Conservation (phyloP, 768 basidiomycete genomes). For the Pisolithus sp. region DNA sequence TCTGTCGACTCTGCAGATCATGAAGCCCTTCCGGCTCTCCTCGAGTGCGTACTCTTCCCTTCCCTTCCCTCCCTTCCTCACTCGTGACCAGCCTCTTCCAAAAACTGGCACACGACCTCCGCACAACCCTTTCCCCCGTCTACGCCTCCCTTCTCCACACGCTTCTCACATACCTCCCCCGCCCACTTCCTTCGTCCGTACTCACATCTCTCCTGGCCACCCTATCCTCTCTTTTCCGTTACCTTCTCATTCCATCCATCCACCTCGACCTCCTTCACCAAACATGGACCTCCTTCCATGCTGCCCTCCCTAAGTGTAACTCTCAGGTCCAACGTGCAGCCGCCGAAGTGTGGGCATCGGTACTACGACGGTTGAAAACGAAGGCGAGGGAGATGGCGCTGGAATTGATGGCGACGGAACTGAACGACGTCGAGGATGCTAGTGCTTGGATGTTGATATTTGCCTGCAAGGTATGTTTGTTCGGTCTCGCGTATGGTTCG, state of each 20-base stretch:
- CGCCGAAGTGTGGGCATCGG: conserved; percentile 83
- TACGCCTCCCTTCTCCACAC: conserved; percentile 50
- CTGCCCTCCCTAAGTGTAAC: conserved; percentile 50
- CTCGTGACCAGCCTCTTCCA: conserved; percentile 54
- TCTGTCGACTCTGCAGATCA: conserved; percentile 57
- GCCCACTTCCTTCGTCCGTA: conserved; percentile 51
- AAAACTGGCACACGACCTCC: conserved; percentile 73
- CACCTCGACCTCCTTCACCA: conserved; percentile 44
- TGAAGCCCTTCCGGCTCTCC: conserved; percentile 64
- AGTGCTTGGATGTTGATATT: conserved; percentile 70
- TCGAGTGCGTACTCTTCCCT: conserved; percentile 51
- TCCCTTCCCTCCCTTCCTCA: conserved; percentile 9
- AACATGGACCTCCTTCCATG: conserved; percentile 54
- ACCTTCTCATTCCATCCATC: conserved; percentile 62
- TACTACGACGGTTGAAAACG: conserved; percentile 65
- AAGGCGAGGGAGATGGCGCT: conserved; percentile 53
- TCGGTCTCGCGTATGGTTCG: conserved; percentile 1
- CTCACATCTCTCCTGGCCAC: conserved; percentile 63
- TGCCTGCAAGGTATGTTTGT: conserved; percentile 60
- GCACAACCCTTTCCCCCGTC: conserved; percentile 62
- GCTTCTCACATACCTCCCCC: conserved; percentile 52
- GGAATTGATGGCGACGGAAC: conserved; percentile 43
- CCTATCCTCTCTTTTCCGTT: conserved; percentile 63
- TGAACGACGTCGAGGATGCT: conserved; percentile 51
- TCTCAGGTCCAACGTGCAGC: conserved; percentile 71